These are phyloP conservation scores for Seminavis robusta DNA, from an alignment of 108 stramenopile genomes.

Conservation along the genomic window DNA sequence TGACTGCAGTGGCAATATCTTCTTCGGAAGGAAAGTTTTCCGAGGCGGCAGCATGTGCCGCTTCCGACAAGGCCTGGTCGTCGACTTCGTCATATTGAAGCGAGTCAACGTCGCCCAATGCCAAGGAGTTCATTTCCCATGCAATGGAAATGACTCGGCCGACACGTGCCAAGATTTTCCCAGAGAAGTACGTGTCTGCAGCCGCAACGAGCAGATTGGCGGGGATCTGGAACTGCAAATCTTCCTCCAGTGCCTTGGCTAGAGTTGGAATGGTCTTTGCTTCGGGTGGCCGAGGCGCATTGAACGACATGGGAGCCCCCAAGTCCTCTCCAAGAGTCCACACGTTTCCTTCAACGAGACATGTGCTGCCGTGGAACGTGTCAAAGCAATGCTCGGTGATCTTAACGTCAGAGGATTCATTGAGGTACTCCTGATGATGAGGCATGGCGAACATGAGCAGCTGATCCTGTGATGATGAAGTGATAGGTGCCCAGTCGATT, in stretches of 20 bases:
- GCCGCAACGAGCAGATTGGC: conserved; percentile 71
- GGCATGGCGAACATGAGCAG: conserved; percentile 66
- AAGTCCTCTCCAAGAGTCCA: conserved; percentile 24
- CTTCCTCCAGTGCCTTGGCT: conserved; percentile 37
- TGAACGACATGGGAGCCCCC: conserved; percentile 33
- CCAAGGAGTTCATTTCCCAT: conserved; percentile 38
- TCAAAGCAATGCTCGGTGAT: conserved; percentile 11
- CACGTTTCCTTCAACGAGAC: conserved; percentile 16
- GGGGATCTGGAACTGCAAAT: conserved; percentile 55
- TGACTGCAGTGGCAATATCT: conserved; percentile 38
- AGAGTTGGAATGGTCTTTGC: conserved; percentile 31
- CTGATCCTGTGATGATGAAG: conserved; percentile 16
- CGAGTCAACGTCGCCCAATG: conserved; percentile 24
- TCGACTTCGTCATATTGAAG: conserved; percentile 11
- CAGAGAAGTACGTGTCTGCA: conserved; percentile 90
- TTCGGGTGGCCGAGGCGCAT: conserved; percentile 48
- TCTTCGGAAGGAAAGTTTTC: conserved; percentile 37
- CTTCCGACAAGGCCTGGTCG: conserved; percentile 12
- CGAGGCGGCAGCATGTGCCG: conserved; percentile 7
- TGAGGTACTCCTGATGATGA: conserved; percentile 46
- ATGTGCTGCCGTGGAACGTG: conserved; percentile 26
- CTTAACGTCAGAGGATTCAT: background rate
- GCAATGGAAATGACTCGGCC: conserved; percentile 77
- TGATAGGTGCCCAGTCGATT: conserved; percentile 20
- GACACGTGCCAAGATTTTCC: conserved; percentile 79